Evolutionary conservation across 2,329 filamentous ascomycete genomes (phyloP), one percentile per base, ranked within the genome.

Genomic region (Xylaria sp.): DNA sequence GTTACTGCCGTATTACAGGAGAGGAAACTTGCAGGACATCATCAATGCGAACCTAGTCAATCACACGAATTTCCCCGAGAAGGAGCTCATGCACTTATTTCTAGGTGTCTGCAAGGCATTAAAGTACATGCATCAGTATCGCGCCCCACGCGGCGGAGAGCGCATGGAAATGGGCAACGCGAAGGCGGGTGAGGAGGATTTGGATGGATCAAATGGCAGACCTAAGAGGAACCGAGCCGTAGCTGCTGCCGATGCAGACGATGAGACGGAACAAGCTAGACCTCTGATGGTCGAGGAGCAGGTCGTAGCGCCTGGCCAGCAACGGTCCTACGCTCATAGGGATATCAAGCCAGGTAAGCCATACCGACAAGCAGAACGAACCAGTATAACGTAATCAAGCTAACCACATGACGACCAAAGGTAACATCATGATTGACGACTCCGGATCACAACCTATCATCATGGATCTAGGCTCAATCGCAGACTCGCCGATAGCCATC

Each of bases 21-120:
- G 95, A 73, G 96, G 96, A 15, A 99, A 99, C 81, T 87, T 99
- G 46, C 96, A 99, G 83, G 96, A 99, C 82, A 92, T 97, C 79
- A 98, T 99, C 85, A 99, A 99, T 81, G 95, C 96, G 72, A 99
- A 99, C 82, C 85, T 98, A 64, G 95, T 99, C 81, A 98, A 98
- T 81, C 94, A 97, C 80, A 93, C 92, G 46, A 88, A 87, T 61
- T 98, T 99, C 77, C 94, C 95, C 0, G 95, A 98, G 83, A 88
- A 90, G 79, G 87, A 91, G 76, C 85, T 99, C 71, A 95, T 98
- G 94, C 85, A 91, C 68, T 82, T 99, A 69, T 98, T 99, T 80
- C 84, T 98, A 51, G 96, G 96, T 18, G 94, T 99, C 2, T 98
- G 95, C 80, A 90, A 90, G 76, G 96, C 94, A 52, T 83, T 99